These are phyloP conservation scores for Jatropha curcas DNA, from an alignment of 345 rosid genomes.

Conservation along the genomic window DNA sequence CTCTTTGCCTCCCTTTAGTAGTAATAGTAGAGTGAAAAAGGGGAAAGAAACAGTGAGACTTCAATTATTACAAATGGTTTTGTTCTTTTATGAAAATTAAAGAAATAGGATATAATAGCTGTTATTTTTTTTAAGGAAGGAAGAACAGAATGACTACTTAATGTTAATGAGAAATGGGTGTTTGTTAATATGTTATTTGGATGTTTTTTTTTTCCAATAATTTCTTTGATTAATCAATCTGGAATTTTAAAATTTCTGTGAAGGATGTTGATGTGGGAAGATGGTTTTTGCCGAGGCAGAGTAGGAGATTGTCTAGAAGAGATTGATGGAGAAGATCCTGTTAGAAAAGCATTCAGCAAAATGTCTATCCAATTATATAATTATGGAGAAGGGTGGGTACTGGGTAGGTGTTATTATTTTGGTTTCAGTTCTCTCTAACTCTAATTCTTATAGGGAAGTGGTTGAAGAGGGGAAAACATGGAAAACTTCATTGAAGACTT, in stretches of 20 bases:
- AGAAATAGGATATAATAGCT: too few relatives aligned
- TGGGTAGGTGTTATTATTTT: constrained; percentile 75
- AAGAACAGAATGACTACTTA: not conserved
- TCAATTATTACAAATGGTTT: constrained; percentile 1
- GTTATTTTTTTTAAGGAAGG: too few relatives aligned
- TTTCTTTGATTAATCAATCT: not conserved
- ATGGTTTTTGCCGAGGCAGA: constrained; percentile 89
- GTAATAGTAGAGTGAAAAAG: constrained; percentile 10
- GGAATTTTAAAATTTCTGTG: constrained; percentile 10
- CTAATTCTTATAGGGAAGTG: not conserved
- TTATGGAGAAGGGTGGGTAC: constrained; percentile 99
- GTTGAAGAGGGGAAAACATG: not conserved
- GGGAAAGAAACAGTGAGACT: not conserved
- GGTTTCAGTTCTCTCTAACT: constrained; percentile 6
- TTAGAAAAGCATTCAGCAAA: constrained; percentile 98
- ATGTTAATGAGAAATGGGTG: constrained; percentile 13
- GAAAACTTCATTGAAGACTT: not conserved
- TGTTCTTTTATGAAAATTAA: too few relatives aligned
- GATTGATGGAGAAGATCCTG: constrained; percentile 89
- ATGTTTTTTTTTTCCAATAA: not conserved
- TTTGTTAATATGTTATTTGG: constrained; percentile 2
- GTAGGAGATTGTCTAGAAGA: constrained; percentile 76
- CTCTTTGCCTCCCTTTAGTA: constrained; percentile 1
- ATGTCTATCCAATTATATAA: constrained; percentile 99
- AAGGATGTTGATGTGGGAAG: constrained; percentile 99